Conservation (phyloP, 345 rosid genomes). For the Citrus reticulata region DNA sequence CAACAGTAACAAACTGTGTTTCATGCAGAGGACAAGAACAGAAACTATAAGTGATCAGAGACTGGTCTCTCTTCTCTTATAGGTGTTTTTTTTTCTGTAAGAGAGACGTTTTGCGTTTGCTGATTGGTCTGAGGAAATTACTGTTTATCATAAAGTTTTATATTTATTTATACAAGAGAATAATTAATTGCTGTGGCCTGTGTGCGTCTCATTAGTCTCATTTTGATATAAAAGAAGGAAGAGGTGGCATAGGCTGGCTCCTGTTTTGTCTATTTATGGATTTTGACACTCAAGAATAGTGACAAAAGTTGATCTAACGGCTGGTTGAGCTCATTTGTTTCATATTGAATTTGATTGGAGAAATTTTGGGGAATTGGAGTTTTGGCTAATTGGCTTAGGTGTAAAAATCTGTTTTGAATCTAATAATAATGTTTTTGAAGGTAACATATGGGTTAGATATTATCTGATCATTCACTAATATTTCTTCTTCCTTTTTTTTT, state of each 20-base stretch:
- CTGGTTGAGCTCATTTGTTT: not conserved
- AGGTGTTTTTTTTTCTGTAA: too few relatives aligned
- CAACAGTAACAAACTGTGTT: slow-evolving; percentile 20
- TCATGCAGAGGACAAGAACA: slow-evolving; percentile 14
- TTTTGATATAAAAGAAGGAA: not conserved
- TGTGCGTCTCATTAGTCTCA: not conserved
- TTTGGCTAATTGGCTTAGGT: too few relatives aligned
- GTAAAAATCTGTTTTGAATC: too few relatives aligned
- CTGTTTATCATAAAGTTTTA: too few relatives aligned
- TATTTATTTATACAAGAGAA: too few relatives aligned
- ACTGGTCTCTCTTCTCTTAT: not conserved
- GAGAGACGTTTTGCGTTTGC: not conserved
- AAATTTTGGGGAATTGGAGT: not conserved
- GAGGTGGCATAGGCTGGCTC: not conserved
- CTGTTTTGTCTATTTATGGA: slow-evolving; percentile 1
- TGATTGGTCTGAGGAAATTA: not conserved
- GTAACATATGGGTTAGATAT: too few relatives aligned
- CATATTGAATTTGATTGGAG: not conserved
- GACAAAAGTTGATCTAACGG: not conserved
- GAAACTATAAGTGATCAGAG: not conserved
- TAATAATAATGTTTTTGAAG: too few relatives aligned
- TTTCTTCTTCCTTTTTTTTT: too few relatives aligned
- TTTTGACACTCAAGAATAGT: not conserved
- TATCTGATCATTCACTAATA: too few relatives aligned
- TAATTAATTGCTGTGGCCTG: not conserved